A percentile compares a stretch with the other conserved stretches of the same genome.
Evolutionary conservation across 805 yeast genomes (phyloP).

Genomic region (Monosporozyma siamensis): DNA sequence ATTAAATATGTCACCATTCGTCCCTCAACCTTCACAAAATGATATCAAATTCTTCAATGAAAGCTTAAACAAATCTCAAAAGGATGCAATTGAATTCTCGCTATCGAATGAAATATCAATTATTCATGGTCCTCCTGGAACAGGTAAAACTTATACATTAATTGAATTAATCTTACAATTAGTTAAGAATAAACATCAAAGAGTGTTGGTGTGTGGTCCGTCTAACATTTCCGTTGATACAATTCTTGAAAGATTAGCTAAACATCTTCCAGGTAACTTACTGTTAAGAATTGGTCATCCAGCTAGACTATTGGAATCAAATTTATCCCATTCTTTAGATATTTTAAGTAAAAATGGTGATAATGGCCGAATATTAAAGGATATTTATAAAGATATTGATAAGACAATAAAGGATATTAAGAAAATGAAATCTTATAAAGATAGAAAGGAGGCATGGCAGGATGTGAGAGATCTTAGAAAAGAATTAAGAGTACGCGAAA

Average conservation of each 20-base stretch:
- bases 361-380: slow-evolving; percentile 53
- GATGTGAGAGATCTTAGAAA: slow-evolving; percentile 60
- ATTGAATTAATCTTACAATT: slow-evolving; percentile 75
- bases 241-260: slow-evolving; percentile 62
- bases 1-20: slow-evolving; percentile 31
- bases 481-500: slow-evolving; percentile 62
- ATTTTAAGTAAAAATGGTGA: slow-evolving; percentile 51
- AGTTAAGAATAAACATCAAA: slow-evolving; percentile 36
- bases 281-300: slow-evolving; percentile 91
- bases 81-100: slow-evolving; percentile 60
- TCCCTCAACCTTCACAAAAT: slow-evolving; percentile 5
- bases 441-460: slow-evolving; percentile 55
- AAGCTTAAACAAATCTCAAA: slow-evolving; percentile 54
- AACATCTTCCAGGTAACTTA: slow-evolving; percentile 35
- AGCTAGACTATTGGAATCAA: slow-evolving; percentile 60
- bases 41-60: slow-evolving; percentile 14
- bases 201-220: slow-evolving; percentile 86
- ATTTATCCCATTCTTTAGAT: slow-evolving; percentile 67
- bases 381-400: slow-evolving; percentile 63
- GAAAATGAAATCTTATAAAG: slow-evolving; percentile 54
- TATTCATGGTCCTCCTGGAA: slow-evolving; percentile 73
- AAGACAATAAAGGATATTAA: slow-evolving; percentile 45
- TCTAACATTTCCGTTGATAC: slow-evolving; percentile 91
- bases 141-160: slow-evolving; percentile 75
- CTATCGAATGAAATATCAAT: slow-evolving; percentile 49